phyloP scores from a whole-genome alignment of 805 yeast genomes.

The Lachancea waltii region DNA sequence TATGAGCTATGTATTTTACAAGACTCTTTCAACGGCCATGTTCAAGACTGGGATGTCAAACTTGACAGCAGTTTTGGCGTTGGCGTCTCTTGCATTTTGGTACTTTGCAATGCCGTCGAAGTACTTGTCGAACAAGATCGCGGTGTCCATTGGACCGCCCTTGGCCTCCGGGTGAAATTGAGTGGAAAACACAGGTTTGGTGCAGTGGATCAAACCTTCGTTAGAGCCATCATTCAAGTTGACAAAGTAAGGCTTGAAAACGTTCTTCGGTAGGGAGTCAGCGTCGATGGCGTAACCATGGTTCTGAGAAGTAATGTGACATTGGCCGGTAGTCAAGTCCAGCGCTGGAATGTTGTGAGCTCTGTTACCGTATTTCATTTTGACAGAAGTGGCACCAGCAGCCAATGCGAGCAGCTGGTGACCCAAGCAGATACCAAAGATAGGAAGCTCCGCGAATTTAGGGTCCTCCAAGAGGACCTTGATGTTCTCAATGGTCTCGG shows the following conservation, averaged over 20 bases:
- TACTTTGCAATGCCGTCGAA: slow-evolving; percentile 60
- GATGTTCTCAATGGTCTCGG: slow-evolving; percentile 67
- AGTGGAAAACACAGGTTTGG: slow-evolving; percentile 88
- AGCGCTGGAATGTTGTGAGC: slow-evolving; percentile 98
- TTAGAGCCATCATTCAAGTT: slow-evolving; percentile 93
- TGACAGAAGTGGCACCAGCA: slow-evolving; percentile 85
- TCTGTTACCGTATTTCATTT: slow-evolving; percentile 96
- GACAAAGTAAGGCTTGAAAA: slow-evolving; percentile 79
- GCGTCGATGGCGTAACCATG: slow-evolving; percentile 98
- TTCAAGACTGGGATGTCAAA: slow-evolving; percentile 17
- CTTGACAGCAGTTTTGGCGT: slow-evolving; percentile 13
- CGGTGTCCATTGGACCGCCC: slow-evolving; percentile 96
- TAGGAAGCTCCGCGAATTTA: slow-evolving; percentile 61
- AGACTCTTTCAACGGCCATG: slow-evolving; percentile 31
- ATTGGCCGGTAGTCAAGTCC: slow-evolving; percentile 82
- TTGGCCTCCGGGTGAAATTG: slow-evolving; percentile 99
- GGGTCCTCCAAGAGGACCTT: slow-evolving; percentile 56
- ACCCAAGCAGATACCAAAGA: slow-evolving; percentile 96
- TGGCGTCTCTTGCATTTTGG: slow-evolving; percentile 34
- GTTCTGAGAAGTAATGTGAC: slow-evolving; percentile 97
- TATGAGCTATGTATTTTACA: no score
- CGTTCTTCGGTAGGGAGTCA: slow-evolving; percentile 57
- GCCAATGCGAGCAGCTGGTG: slow-evolving; percentile 96
- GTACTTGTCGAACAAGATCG: slow-evolving; percentile 85
- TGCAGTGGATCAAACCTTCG: slow-evolving; percentile 91